Conservation (phyloP, 2,329 filamentous ascomycete genomes). For the Fusarium liriodendri region DNA sequence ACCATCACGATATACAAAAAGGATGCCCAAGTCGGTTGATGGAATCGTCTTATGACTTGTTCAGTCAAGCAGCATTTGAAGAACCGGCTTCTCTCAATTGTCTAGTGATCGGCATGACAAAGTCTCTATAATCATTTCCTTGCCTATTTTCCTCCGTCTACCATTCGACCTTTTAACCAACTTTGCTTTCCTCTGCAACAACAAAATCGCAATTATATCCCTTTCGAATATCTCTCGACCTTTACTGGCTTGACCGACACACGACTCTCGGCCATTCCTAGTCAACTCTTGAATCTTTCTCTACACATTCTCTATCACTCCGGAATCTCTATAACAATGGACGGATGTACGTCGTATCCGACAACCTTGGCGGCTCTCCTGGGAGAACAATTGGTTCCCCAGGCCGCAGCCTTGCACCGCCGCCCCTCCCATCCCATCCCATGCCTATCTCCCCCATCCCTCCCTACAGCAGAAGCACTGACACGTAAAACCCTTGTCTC, state of each 20-base stretch:
- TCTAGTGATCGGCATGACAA: constrained; percentile 38
- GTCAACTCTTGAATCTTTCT: constrained; percentile 5
- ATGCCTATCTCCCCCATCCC: not conserved
- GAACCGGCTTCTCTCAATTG: constrained; percentile 43
- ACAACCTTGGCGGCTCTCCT: constrained; percentile 10
- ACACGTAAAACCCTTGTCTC: constrained; percentile 21
- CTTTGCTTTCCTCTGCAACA: constrained; percentile 19
- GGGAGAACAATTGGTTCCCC: constrained; percentile 12
- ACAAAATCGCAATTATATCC: constrained; percentile 7
- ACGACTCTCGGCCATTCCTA: constrained; percentile 1
- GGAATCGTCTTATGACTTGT: constrained; percentile 21
- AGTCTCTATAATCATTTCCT: constrained; percentile 31
- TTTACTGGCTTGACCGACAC: not conserved
- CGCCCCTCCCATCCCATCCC: not conserved
- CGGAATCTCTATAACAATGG: constrained; percentile 29
- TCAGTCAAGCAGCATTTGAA: constrained; percentile 36
- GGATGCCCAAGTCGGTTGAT: constrained; percentile 36
- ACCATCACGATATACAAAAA: constrained; percentile 46
- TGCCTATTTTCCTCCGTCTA: constrained; percentile 17
- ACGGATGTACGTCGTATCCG: constrained; percentile 42
- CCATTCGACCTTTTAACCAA: constrained; percentile 6
- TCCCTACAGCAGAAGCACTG: constrained; percentile 26
- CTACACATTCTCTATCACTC: constrained; percentile 9
- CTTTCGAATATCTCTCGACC: not conserved
- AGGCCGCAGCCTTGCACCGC: constrained; percentile 1